Conservation (phyloP, 371 early-diverging fungal species). For the Sporodiniella umbellata region DNA sequence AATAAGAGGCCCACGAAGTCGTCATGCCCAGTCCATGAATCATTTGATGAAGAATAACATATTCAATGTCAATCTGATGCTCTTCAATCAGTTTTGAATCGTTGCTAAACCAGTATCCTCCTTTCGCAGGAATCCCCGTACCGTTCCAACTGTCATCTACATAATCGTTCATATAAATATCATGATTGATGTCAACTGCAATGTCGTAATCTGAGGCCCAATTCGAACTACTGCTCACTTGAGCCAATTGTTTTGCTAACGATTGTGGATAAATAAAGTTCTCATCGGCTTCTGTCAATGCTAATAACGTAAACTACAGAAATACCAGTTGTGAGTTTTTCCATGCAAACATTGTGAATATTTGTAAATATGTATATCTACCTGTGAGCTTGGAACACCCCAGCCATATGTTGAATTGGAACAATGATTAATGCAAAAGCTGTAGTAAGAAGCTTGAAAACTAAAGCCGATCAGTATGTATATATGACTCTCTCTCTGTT, state of each 20-base stretch:
- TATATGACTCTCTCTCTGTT: not conserved
- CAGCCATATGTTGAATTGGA: constrained; percentile 30
- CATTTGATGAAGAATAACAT: constrained; percentile 32
- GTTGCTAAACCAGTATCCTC: constrained; percentile 26
- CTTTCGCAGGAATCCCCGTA: constrained; percentile 12
- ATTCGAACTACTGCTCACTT: constrained; percentile 12
- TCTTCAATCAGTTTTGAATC: constrained; percentile 11
- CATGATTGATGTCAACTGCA: constrained; percentile 29
- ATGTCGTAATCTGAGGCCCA: constrained; percentile 27
- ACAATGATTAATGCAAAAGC: constrained; percentile 28
- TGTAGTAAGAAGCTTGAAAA: constrained; percentile 27
- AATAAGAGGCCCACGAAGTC: constrained; percentile 39
- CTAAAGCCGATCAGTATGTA: constrained; percentile 4
- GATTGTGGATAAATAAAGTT: constrained; percentile 38
- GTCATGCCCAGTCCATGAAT: constrained; percentile 34
- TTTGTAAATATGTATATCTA: constrained; percentile 5
- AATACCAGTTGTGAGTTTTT: not conserved
- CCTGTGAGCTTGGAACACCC: constrained; percentile 34
- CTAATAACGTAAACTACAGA: constrained; percentile 18
- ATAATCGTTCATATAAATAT: constrained; percentile 22
- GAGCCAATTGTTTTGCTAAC: constrained; percentile 29
- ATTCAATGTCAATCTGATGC: constrained; percentile 30
- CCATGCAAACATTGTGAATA: not conserved
- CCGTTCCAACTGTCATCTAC: constrained; percentile 16
- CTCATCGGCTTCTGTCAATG: constrained; percentile 19